Evolutionary conservation across 441 rosid species (phyloP).

Genomic region (Mallotus repandus): DNA sequence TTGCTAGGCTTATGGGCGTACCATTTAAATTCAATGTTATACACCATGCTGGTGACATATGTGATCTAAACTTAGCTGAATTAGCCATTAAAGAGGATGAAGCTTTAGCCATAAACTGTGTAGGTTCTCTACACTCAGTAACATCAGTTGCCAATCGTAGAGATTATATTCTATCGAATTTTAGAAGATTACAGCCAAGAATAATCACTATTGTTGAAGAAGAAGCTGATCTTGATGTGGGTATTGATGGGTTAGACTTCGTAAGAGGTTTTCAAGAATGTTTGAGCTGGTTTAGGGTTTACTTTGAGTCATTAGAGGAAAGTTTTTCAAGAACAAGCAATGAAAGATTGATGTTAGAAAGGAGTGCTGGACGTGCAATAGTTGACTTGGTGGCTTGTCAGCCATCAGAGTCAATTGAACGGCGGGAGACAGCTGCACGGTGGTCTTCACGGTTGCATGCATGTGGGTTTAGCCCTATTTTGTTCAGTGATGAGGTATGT

Average conservation of each 20-base stretch:
- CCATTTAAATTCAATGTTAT: conserved; percentile 86
- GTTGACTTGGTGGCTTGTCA: conserved; percentile 80
- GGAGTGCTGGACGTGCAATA: conserved; percentile 71
- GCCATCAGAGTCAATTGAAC: conserved; percentile 57
- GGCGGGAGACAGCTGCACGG: conserved; percentile 64
- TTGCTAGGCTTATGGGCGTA: conserved; percentile 94
- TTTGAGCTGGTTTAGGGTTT: conserved; percentile 89
- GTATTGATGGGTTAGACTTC: conserved; percentile 57
- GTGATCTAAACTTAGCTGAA: conserved; percentile 54
- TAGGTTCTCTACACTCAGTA: conserved; percentile 63
- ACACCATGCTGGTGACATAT: conserved; percentile 67
- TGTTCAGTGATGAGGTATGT: conserved; percentile 78
- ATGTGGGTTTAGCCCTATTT: conserved; percentile 43
- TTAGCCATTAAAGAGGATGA: conserved; percentile 59
- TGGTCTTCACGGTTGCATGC: conserved; percentile 71
- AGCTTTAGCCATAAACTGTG: conserved; percentile 73
- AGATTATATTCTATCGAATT: conserved; percentile 55
- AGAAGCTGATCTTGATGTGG: conserved; percentile 80
- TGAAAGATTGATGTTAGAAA: conserved; percentile 82
- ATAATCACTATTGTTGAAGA: conserved; percentile 82
- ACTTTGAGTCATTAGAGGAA: conserved; percentile 75
- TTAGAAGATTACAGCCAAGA: conserved; percentile 61
- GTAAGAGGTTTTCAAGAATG: conserved; percentile 68
- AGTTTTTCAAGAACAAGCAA: conserved; percentile 74
- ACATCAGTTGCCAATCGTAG: conserved; percentile 44